Evolutionary conservation across 2,329 filamentous ascomycete genomes (phyloP).

Genomic region (Neurospora crassa): DNA sequence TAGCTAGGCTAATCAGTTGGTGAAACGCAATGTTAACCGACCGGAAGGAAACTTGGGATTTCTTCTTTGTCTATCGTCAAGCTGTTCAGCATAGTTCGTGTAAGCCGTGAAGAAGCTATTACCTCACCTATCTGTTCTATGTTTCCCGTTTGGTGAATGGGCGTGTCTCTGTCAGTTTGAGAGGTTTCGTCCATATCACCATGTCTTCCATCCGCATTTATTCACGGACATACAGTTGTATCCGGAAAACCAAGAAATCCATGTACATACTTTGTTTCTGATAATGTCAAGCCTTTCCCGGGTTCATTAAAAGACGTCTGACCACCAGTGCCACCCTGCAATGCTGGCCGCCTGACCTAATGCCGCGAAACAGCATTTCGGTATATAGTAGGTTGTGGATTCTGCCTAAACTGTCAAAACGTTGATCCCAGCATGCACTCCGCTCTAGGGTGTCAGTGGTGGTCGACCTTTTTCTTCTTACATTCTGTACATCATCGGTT

Average conservation of each 20-base stretch:
- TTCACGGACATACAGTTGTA: neutral
- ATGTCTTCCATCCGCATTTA: neutral
- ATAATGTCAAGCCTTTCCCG: neutral
- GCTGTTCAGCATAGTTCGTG: neutral
- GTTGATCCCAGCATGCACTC: neutral
- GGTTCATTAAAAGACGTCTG: neutral
- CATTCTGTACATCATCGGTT: neutral
- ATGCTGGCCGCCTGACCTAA: neutral
- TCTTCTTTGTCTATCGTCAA: neutral
- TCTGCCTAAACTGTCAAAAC: neutral
- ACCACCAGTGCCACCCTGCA: neutral
- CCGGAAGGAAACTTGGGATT: too few species aligned
- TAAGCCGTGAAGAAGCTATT: neutral
- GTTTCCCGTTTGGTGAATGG: neutral
- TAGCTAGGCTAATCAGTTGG: constrained; percentile 6
- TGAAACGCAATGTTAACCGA: neutral
- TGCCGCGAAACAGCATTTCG: neutral
- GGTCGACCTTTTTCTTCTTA: neutral
- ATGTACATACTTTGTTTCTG: neutral
- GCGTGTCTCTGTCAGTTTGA: neutral
- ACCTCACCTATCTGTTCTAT: neutral
- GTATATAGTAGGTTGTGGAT: neutral
- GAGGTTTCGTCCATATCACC: neutral
- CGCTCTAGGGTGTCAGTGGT: neutral
- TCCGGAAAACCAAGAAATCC: neutral